Conservation (phyloP, 2,329 filamentous ascomycete genomes). For the Aureobasidium sp. region DNA sequence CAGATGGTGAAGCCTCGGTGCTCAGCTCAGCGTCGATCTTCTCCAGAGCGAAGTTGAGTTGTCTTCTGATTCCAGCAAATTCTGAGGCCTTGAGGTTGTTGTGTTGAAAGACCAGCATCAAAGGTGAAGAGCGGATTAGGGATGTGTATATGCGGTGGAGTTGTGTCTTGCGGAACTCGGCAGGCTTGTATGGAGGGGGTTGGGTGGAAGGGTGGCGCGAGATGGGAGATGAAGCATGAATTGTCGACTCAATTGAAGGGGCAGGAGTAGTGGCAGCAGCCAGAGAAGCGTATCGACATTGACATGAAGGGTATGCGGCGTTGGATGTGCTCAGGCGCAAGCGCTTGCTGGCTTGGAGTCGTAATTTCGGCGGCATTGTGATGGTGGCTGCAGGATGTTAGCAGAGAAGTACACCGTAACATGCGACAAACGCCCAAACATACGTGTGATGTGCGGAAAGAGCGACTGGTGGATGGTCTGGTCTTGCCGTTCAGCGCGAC, state of each 20-base stretch:
- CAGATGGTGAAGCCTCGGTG: slow-evolving; percentile 57
- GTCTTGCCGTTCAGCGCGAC: slow-evolving; percentile 7
- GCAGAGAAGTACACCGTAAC: not conserved
- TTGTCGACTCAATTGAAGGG: slow-evolving; percentile 45
- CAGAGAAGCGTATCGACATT: slow-evolving; percentile 44
- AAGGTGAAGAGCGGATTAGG: slow-evolving; percentile 72
- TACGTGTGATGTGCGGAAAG: not conserved
- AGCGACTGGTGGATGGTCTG: not conserved
- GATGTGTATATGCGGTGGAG: slow-evolving; percentile 82
- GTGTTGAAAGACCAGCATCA: slow-evolving; percentile 82
- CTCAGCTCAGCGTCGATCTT: slow-evolving; percentile 55
- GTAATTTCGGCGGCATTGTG: slow-evolving; percentile 50
- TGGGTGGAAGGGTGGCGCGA: slow-evolving; percentile 57
- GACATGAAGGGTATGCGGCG: slow-evolving; percentile 25
- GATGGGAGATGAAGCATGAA: slow-evolving; percentile 38
- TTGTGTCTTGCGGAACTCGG: slow-evolving; percentile 86
- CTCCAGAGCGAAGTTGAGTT: slow-evolving; percentile 54
- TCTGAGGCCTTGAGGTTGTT: slow-evolving; percentile 69
- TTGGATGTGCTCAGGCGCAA: slow-evolving; percentile 27
- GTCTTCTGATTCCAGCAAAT: slow-evolving; percentile 65
- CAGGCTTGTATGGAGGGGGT: slow-evolving; percentile 78
- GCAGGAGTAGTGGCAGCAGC: slow-evolving; percentile 47
- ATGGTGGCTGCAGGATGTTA: slow-evolving; percentile 15
- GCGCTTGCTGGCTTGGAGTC: slow-evolving; percentile 31
- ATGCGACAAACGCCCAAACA: not conserved